phyloP scores from a whole-genome alignment of 2,329 filamentous ascomycete genomes.

The Colletotrichum lini region DNA sequence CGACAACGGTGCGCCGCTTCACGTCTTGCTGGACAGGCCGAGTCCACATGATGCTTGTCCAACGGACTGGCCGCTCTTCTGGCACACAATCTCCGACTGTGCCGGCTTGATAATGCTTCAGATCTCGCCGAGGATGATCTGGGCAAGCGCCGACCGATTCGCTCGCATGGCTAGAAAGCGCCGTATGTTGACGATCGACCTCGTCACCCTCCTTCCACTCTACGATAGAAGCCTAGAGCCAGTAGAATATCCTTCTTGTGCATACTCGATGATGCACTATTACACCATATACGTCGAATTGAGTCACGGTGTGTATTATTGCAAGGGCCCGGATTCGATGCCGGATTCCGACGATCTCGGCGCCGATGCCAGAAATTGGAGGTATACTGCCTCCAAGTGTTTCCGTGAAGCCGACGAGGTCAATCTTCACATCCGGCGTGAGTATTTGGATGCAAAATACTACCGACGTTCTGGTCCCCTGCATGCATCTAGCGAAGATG shows the following conservation, averaged over 20 bases:
- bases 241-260: background rate
- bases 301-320: background rate
- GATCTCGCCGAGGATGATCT: background rate
- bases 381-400: background rate
- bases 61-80: background rate
- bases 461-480: too few relatives aligned
- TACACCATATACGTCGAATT: background rate
- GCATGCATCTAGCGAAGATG: background rate
- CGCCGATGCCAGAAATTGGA: background rate
- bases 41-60: background rate
- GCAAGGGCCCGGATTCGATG: fast-evolving
- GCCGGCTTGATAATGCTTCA: background rate
- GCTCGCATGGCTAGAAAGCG: background rate
- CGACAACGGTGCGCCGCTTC: background rate
- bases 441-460: background rate
- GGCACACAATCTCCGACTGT: background rate
- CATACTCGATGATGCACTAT: background rate
- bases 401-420: background rate
- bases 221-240: background rate
- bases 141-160: background rate
- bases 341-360: background rate
- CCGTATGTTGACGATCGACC: background rate
- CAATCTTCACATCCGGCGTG: background rate
- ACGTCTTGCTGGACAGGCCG: background rate
- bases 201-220: background rate